Conservation (phyloP, 2,329 filamentous ascomycete genomes). For the Clonostachys sp. region DNA sequence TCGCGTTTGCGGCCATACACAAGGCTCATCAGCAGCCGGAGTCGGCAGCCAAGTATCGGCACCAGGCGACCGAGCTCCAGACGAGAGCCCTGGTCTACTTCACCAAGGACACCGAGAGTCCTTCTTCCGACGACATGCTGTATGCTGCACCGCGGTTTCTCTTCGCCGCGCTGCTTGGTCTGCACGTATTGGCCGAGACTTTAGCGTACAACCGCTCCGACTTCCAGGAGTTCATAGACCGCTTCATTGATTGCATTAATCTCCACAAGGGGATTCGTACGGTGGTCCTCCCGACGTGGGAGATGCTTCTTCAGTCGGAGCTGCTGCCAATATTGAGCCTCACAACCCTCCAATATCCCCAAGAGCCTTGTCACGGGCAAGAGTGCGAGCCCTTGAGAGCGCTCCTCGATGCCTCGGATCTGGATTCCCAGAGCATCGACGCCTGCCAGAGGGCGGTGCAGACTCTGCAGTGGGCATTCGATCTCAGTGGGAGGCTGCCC, state of each 20-base stretch:
- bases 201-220: constrained; percentile 26
- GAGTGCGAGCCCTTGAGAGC: constrained; percentile 17
- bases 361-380: constrained; percentile 7
- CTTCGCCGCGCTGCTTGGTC: constrained; percentile 35
- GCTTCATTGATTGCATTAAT: constrained; percentile 32
- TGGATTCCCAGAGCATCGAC: constrained; percentile 15
- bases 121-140: constrained; percentile 7
- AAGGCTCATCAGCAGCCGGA: constrained; percentile 12
- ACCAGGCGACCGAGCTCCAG: constrained; percentile 36
- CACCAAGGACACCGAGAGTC: constrained; percentile 20
- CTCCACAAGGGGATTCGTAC: constrained; percentile 36
- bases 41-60: constrained; percentile 15
- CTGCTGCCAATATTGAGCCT: constrained; percentile 18
- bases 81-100: constrained; percentile 34
- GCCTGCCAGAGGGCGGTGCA: constrained; percentile 20
- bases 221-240: constrained; percentile 32
- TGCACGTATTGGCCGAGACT: constrained; percentile 44
- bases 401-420: constrained; percentile 15
- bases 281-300: constrained; percentile 25
- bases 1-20: constrained; percentile 40
- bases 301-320: constrained; percentile 25
- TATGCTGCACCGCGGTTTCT: constrained; percentile 33
- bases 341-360: constrained; percentile 7
- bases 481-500: constrained; percentile 17
- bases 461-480: constrained; percentile 25